Base-by-base conservation (phyloP, 2,329 filamentous ascomycete genomes). In the Lasiodiplodia gonubiensis region DNA sequence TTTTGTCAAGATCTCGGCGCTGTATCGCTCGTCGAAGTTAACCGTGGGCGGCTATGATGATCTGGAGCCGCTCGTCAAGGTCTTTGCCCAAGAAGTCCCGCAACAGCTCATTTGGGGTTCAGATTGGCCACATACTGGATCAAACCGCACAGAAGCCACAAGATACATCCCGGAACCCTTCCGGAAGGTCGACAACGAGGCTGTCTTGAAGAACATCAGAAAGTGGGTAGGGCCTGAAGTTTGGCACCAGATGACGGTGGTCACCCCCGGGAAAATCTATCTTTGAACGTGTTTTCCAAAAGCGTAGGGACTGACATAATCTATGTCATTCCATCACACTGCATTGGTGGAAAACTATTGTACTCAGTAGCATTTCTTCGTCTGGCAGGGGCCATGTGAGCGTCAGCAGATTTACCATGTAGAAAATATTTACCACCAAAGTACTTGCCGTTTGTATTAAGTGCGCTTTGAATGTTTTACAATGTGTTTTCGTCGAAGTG, bases 211-310 rank as follows among this genome's bases (percentile, higher is more conserved):
- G 39, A 60, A 60, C n/a, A 30, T 60, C 25, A 33, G 16, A 18
- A 23, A 60, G 4, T 60, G 57, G 57, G 39, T 60, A 7, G 39
- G 57, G 16, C 18, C 39, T 10, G 39, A 48, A 11, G 3, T 60
- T 21, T 60, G 27, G 23, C 16, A 48, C 10, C 16, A 48, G 6
- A 60, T 60, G 39, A 60, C 39, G 2, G 57, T 60, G 18, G 35
- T 30, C 18, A 60, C 57, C 11, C 57, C 57, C 0, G 57, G 39
- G 4, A 49, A 33, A 42, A 3, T 60, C 4, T 60, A 60, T 14
- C 2, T 60, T 14, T 60, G 25, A 60, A 23, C 21, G 25, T 10
- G 7, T 25, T 90, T 18, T 77, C 81, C 18, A 51, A 5, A 51
- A 2, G 27, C 5, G 2, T 27, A 27, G 27, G 27, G 27, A 27